Conservation (phyloP, 2,329 filamentous ascomycete genomes). For the Trichophyton simii region DNA sequence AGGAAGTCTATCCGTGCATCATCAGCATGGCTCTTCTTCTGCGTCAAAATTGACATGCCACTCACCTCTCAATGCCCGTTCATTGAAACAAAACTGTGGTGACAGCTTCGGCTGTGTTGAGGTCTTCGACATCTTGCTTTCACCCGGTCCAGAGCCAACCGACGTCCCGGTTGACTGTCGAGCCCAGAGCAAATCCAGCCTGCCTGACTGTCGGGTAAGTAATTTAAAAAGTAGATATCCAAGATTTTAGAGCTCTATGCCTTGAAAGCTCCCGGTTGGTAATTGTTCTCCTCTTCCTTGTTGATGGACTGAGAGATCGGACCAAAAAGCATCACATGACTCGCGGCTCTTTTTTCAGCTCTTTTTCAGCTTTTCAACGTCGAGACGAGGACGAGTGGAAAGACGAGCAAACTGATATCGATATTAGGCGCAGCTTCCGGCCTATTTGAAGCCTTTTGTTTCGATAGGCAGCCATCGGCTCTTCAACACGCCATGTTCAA, state of each 20-base stretch:
- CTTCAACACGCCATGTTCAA: background rate
- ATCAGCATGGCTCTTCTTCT: background rate
- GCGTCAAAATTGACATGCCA: background rate
- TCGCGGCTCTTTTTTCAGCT: background rate
- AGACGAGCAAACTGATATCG: background rate
- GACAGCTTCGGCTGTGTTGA: slow-evolving; percentile 45
- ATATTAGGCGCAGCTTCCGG: background rate
- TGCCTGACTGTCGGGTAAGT: slow-evolving; percentile 14
- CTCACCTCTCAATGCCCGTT: slow-evolving; percentile 54
- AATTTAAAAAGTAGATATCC: background rate
- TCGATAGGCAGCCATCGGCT: background rate
- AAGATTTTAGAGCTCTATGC: background rate
- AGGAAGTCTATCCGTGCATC: slow-evolving; percentile 59
- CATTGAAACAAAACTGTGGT: slow-evolving; percentile 68
- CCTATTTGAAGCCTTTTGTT: background rate
- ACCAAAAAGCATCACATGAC: background rate
- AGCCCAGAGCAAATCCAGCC: slow-evolving; percentile 33
- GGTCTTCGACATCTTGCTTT: slow-evolving; percentile 26
- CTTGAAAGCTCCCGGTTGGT: background rate
- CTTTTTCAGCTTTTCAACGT: background rate
- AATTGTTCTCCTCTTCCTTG: background rate
- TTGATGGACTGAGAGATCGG: background rate
- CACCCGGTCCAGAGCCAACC: slow-evolving; percentile 11
- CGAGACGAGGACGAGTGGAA: background rate
- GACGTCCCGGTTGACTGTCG: slow-evolving; percentile 16